Percentiles rank a stretch among this genome's conserved stretches.
These are phyloP conservation scores for Aspergillus tamarii DNA, from an alignment of 2,329 filamentous ascomycete genomes.

Conservation along the genomic window DNA sequence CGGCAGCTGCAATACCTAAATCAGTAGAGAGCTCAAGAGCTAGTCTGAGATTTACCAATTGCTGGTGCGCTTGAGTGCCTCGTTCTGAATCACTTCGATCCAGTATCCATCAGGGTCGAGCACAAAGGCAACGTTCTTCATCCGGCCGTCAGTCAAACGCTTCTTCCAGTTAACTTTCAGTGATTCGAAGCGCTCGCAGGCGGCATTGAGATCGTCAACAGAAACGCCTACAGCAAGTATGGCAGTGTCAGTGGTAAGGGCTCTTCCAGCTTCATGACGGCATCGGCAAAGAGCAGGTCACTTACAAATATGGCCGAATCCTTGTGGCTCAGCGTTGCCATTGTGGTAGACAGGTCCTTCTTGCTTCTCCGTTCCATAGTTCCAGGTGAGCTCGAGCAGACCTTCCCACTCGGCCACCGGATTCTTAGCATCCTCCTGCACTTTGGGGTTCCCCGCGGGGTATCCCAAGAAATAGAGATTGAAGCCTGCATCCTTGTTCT, in stretches of 20 bases:
- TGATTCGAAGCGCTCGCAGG: slow-evolving; percentile 83
- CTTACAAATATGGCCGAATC: slow-evolving; percentile 90
- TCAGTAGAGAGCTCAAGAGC: not conserved
- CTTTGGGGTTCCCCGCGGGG: slow-evolving; percentile 57
- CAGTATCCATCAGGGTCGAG: slow-evolving; percentile 87
- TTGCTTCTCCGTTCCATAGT: slow-evolving; percentile 72
- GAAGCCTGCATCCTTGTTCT: slow-evolving; percentile 73
- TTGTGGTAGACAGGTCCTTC: slow-evolving; percentile 88
- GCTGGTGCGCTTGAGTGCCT: slow-evolving; percentile 46
- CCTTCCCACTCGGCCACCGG: slow-evolving; percentile 74
- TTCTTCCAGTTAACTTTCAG: slow-evolving; percentile 91
- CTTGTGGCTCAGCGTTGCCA: slow-evolving; percentile 87
- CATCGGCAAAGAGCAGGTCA: slow-evolving; percentile 20
- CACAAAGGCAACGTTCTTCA: slow-evolving; percentile 93
- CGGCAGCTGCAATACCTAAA: not conserved
- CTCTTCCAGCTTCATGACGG: not conserved
- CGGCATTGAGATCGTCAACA: slow-evolving; percentile 86
- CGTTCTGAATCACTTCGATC: slow-evolving; percentile 75
- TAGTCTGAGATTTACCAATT: slow-evolving; percentile 38
- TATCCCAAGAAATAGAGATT: slow-evolving; percentile 95
- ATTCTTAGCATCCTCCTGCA: slow-evolving; percentile 56
- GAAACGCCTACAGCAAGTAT: slow-evolving; percentile 62
- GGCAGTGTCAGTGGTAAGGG: slow-evolving; percentile 8
- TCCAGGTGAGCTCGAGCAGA: slow-evolving; percentile 87
- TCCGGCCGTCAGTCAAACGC: slow-evolving; percentile 82